Percentiles rank a stretch among this genome's conserved stretches.
Evolutionary conservation across 352 stramenopile genomes (phyloP).

Genomic region (Discostella stelligera): DNA sequence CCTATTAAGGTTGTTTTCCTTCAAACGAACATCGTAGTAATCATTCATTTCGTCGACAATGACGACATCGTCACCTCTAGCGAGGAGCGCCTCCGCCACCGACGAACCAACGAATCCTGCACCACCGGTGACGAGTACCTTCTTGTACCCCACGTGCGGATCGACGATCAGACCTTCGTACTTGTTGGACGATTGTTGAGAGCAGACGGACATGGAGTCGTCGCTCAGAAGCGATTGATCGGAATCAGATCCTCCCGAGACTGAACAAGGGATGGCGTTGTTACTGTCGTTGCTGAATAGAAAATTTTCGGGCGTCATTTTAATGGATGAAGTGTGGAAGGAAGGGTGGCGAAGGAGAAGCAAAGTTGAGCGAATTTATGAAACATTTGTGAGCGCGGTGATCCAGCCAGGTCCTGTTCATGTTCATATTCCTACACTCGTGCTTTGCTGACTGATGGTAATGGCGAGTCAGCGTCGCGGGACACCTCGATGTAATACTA

Average conservation of each 20-base stretch:
- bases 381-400: too few species aligned
- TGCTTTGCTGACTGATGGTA: too few species aligned
- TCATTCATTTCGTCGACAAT: constrained; percentile 98
- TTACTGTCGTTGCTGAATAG: background rate
- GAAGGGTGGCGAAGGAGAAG: background rate
- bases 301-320: background rate
- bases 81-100: constrained; percentile 84
- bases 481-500: too few species aligned
- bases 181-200: background rate
- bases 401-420: too few species aligned
- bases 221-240: background rate
- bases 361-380: background rate
- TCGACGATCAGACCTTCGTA: constrained; percentile 18
- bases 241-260: background rate
- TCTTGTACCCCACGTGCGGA: constrained; percentile 78
- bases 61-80: constrained; percentile 86
- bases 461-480: too few species aligned
- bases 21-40: constrained; percentile 97
- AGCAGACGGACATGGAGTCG: background rate
- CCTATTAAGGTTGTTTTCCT: constrained; percentile 92
- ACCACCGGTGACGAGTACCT: constrained; percentile 91
- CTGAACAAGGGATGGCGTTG: background rate
- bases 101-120: constrained; percentile 97
- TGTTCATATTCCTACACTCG: too few species aligned
- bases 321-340: background rate